Evolutionary conservation across 306 rosid species (phyloP).

Genomic region (Nissolia schottii): DNA sequence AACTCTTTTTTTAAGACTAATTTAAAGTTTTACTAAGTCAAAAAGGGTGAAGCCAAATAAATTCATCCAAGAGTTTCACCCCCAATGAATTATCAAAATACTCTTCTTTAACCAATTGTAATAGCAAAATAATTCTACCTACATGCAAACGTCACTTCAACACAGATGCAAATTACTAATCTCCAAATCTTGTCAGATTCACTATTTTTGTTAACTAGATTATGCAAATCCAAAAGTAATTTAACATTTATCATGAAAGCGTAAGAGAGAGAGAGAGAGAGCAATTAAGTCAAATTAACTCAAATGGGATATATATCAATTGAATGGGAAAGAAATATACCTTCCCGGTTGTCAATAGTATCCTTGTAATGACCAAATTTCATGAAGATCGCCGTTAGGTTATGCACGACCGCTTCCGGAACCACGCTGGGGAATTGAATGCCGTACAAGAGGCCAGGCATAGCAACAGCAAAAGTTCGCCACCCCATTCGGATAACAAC

Average conservation of each 20-base stretch:
- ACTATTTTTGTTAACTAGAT: background rate
- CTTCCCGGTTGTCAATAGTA: background rate
- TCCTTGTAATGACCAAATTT: slow-evolving; percentile 16
- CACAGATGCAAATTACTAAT: no score
- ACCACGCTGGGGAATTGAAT: background rate
- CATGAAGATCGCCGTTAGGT: background rate
- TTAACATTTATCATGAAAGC: background rate
- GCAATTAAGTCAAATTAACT: background rate
- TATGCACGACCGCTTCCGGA: accelerated
- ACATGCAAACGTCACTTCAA: no score
- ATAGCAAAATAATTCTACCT: no score
- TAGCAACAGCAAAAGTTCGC: background rate
- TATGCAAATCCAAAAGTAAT: background rate
- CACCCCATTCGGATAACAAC: background rate
- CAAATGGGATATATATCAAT: background rate
- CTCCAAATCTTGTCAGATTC: no score
- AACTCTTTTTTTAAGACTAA: no score
- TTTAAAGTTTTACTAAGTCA: no score
- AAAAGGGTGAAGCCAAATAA: no score
- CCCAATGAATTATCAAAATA: no score
- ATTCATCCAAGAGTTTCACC: no score
- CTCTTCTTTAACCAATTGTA: no score
- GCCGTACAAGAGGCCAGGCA: slow-evolving; percentile 30
- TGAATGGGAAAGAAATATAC: background rate
- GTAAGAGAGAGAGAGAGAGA: background rate